Evolutionary conservation across 1,284 basidiomycete genomes (phyloP).

Genomic region (Agroathelia rolfsii): DNA sequence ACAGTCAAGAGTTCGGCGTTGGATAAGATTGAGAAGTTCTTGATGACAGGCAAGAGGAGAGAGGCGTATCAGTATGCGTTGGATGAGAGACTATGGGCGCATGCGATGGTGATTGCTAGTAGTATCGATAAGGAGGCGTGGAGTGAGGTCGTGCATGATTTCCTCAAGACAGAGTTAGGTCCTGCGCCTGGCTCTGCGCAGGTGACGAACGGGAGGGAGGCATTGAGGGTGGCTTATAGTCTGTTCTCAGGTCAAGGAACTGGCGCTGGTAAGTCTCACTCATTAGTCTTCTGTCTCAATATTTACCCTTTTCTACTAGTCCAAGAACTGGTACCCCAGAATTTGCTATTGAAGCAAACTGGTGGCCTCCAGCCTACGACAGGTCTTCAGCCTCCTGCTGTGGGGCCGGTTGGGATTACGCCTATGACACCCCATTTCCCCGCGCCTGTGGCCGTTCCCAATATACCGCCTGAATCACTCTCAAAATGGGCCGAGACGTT

Average conservation of each 20-base stretch:
- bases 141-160: slow-evolving; percentile 85
- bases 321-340: slow-evolving; percentile 65
- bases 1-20: slow-evolving; percentile 51
- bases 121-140: slow-evolving; percentile 90
- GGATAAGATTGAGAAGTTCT: slow-evolving; percentile 70
- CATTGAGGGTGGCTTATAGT: slow-evolving; percentile 77
- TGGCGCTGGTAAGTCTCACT: slow-evolving; percentile 46
- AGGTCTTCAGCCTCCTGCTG: slow-evolving; percentile 31
- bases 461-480: slow-evolving; percentile 49
- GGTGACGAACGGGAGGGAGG: slow-evolving; percentile 48
- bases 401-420: slow-evolving; percentile 31
- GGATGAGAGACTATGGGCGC: slow-evolving; percentile 86
- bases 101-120: slow-evolving; percentile 92
- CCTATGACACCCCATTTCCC: slow-evolving; percentile 61
- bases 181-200: slow-evolving; percentile 11
- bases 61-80: slow-evolving; percentile 86
- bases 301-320: slow-evolving; percentile 35
- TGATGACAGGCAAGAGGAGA: slow-evolving; percentile 77
- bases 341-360: slow-evolving; percentile 31
- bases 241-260: slow-evolving; percentile 80
- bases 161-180: slow-evolving; percentile 73
- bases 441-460: slow-evolving; percentile 27
- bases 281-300: slow-evolving; percentile 8
- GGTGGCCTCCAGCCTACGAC: too few relatives aligned
- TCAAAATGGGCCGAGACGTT: slow-evolving; percentile 81